These are phyloP conservation scores for Pythium coloratum DNA, from an alignment of 352 stramenopile species.

Conservation along the genomic window DNA sequence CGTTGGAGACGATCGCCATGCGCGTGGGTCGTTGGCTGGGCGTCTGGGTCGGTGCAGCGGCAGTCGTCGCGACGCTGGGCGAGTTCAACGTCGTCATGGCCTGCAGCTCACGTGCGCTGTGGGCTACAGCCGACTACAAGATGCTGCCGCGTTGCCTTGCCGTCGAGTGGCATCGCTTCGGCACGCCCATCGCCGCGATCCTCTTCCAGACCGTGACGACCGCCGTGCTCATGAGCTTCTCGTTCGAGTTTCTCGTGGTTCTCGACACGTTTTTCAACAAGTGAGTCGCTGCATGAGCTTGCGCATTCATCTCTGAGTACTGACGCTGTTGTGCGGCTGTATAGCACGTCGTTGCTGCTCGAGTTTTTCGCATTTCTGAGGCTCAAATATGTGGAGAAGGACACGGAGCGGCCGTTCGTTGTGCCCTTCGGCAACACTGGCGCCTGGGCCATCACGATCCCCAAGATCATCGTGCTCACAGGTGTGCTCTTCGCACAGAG, in stretches of 20 bases:
- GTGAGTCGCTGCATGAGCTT: constrained; percentile 36
- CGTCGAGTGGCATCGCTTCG: constrained; percentile 72
- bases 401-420: constrained; percentile 68
- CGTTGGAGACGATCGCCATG: constrained; percentile 78
- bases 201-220: constrained; percentile 77
- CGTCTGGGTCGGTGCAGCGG: constrained; percentile 77
- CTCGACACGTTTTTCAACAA: constrained; percentile 90
- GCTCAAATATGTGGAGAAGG: constrained; percentile 80
- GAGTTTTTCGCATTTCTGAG: constrained; percentile 85
- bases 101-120: constrained; percentile 77
- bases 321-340: constrained; percentile 26
- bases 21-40: constrained; percentile 68
- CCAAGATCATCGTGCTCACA: constrained; percentile 79
- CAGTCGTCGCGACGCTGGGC: constrained; percentile 74
- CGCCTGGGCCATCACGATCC: constrained; percentile 76
- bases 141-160: constrained; percentile 72
- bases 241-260: constrained; percentile 79
- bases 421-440: constrained; percentile 71
- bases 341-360: constrained; percentile 63
- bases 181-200: constrained; percentile 74
- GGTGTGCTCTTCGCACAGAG: constrained; percentile 72
- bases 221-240: constrained; percentile 82
- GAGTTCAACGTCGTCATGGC: constrained; percentile 90
- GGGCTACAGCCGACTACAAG: constrained; percentile 82
- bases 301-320: background rate